These are phyloP conservation scores for Linderniella brevidens DNA, from an alignment of 257 asterid species.

Conservation along the genomic window DNA sequence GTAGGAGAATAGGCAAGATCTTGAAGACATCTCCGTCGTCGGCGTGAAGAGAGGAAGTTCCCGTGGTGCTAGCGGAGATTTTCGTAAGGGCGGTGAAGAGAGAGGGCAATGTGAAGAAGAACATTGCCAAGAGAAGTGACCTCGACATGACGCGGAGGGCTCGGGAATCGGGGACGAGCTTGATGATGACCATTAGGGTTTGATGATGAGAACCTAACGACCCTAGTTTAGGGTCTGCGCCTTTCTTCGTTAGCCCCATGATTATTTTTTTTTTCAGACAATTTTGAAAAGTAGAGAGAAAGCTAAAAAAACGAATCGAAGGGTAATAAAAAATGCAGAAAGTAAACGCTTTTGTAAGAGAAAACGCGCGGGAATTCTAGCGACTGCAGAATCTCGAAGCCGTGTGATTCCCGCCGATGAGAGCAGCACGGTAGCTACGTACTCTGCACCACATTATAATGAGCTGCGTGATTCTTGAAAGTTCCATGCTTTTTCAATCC, in stretches of 20 bases:
- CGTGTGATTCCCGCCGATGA: slow-evolving; percentile 6
- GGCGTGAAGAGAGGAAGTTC: background rate
- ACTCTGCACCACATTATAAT: too few species aligned
- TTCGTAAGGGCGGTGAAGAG: slow-evolving; percentile 17
- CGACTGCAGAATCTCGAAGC: slow-evolving; percentile 8
- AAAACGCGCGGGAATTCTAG: background rate
- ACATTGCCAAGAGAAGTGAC: slow-evolving; percentile 39
- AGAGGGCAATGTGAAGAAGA: slow-evolving; percentile 25
- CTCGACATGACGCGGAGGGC: slow-evolving; percentile 34
- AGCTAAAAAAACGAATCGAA: background rate
- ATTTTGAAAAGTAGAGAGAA: background rate
- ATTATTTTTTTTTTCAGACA: too few species aligned
- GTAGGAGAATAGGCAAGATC: slow-evolving; percentile 26
- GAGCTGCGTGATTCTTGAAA: background rate
- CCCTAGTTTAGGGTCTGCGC: too few species aligned
- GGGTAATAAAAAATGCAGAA: background rate
- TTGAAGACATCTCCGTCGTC: slow-evolving; percentile 7
- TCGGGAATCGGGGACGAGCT: slow-evolving; percentile 33
- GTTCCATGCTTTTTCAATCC: background rate
- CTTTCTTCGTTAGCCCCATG: too few species aligned
- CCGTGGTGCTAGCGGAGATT: background rate
- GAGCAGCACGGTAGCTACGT: slow-evolving; percentile 6
- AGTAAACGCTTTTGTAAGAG: background rate
- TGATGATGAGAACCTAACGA: background rate
- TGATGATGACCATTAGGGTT: slow-evolving; percentile 29